Conservation (phyloP, 2,329 filamentous ascomycete genomes). For the Chaetomium sp. region DNA sequence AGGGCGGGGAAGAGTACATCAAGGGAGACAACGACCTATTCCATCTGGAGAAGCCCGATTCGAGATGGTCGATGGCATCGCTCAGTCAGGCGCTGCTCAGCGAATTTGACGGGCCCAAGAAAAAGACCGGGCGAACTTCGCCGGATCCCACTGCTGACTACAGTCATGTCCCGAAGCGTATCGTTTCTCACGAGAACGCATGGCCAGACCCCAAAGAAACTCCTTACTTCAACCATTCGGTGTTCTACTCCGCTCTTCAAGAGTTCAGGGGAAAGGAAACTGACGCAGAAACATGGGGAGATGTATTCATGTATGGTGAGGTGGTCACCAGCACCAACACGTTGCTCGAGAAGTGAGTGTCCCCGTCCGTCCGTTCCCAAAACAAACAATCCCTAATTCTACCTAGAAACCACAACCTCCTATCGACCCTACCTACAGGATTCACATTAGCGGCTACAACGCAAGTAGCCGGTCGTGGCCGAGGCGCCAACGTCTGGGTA, state of each 20-base stretch:
- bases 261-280: slow-evolving; percentile 55
- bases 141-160: slow-evolving; percentile 49
- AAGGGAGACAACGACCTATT: slow-evolving; percentile 80
- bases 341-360: slow-evolving; percentile 72
- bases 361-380: neutral
- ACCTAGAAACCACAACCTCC: slow-evolving; percentile 65
- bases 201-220: slow-evolving; percentile 68
- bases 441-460: slow-evolving; percentile 83
- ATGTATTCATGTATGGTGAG: slow-evolving; percentile 76
- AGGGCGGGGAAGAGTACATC: slow-evolving; percentile 64
- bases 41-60: slow-evolving; percentile 61
- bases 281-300: slow-evolving; percentile 64
- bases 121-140: slow-evolving; percentile 18
- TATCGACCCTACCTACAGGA: slow-evolving; percentile 72
- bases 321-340: slow-evolving; percentile 93
- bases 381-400: neutral
- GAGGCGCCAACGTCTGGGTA: slow-evolving; percentile 91
- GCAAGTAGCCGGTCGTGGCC: slow-evolving; percentile 80
- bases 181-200: slow-evolving; percentile 63
- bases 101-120: slow-evolving; percentile 26
- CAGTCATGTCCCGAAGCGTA: slow-evolving; percentile 62
- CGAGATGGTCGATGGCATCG: slow-evolving; percentile 51
- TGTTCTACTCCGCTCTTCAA: slow-evolving; percentile 66
- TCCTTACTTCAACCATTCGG: slow-evolving; percentile 77
- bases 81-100: slow-evolving; percentile 47